These are phyloP conservation scores for Biscogniauxia sp. DNA, from an alignment of 2,329 filamentous ascomycete species.

Conservation along the genomic window DNA sequence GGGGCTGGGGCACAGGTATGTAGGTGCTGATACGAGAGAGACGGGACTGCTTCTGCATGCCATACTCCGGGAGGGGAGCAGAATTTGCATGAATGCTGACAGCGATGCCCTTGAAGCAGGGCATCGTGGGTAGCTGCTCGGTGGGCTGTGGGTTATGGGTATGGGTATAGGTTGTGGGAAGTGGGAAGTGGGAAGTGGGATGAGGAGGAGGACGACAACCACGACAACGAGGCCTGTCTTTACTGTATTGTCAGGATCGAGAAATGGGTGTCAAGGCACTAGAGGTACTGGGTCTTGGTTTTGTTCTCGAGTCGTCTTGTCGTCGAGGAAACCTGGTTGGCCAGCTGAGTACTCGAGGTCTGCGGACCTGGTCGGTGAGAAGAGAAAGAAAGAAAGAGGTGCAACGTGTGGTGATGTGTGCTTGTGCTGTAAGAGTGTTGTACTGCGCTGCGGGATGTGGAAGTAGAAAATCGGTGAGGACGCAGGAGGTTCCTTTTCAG, in stretches of 20 bases:
- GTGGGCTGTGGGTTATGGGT: constrained; percentile 1
- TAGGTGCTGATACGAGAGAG: constrained; percentile 93
- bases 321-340: neutral
- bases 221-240: neutral
- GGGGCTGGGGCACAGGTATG: constrained; percentile 90
- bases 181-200: constrained; percentile 1
- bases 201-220: neutral
- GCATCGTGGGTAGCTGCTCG: constrained; percentile 53
- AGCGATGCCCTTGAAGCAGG: constrained; percentile 98
- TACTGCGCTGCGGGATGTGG: neutral
- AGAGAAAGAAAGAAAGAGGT: neutral
- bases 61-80: constrained; percentile 84
- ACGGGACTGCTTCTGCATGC: constrained; percentile 90
- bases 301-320: neutral
- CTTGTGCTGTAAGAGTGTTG: no score
- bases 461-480: neutral
- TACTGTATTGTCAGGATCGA: neutral
- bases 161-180: neutral
- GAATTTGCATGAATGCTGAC: constrained; percentile 88
- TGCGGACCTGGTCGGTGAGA: neutral
- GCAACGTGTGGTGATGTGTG: no score
- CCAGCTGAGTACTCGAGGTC: neutral
- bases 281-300: neutral
- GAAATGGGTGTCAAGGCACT: neutral
- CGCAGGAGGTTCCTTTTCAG: neutral